These are phyloP conservation scores for Linanthus parryae DNA, from an alignment of 148 eudicot species.

Conservation along the genomic window DNA sequence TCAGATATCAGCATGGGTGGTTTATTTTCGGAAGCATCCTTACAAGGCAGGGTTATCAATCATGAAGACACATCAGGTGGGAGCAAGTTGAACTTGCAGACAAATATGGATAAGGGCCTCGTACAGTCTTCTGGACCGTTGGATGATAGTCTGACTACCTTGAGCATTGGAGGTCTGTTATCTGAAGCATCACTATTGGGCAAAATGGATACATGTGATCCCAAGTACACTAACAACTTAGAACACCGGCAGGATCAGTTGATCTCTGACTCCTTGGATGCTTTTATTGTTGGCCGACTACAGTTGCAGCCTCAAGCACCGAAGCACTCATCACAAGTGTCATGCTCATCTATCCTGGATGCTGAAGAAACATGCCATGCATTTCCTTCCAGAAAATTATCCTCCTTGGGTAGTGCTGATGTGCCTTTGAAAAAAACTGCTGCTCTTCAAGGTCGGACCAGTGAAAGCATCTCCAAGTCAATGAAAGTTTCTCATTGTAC, in stretches of 20 bases:
- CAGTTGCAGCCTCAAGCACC: slow-evolving; percentile 25
- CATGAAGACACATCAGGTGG: slow-evolving; percentile 9
- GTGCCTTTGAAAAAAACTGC: slow-evolving; percentile 24
- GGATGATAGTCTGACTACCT: slow-evolving; percentile 33
- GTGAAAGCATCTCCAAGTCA: slow-evolving; percentile 22
- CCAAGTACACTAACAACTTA: slow-evolving; percentile 22
- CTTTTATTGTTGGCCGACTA: slow-evolving; percentile 28
- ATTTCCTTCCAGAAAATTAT: slow-evolving; percentile 41
- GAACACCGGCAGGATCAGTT: slow-evolving; percentile 21
- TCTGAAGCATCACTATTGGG: slow-evolving; percentile 66
- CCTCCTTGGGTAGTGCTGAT: slow-evolving; percentile 26
- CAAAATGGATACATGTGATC: slow-evolving; percentile 19
- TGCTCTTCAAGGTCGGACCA: slow-evolving; percentile 19
- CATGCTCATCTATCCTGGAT: slow-evolving; percentile 44
- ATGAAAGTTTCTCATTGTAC: slow-evolving; percentile 21
- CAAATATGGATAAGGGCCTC: slow-evolving; percentile 9
- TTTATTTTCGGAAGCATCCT: slow-evolving; percentile 34
- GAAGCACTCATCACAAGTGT: slow-evolving; percentile 22
- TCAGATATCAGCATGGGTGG: slow-evolving; percentile 39
- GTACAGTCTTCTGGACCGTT: slow-evolving; percentile 17
- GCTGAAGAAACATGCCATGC: slow-evolving; percentile 90
- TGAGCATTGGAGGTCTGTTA: slow-evolving; percentile 76
- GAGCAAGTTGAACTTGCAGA: slow-evolving; percentile 10
- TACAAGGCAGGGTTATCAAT: slow-evolving; percentile 20
- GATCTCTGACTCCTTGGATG: slow-evolving; percentile 41